A percentile compares a stretch with the other conserved stretches of the same genome.
Conservation (phyloP, 1,139 yeast genomes). For the Yamadazyma dendronema region DNA sequence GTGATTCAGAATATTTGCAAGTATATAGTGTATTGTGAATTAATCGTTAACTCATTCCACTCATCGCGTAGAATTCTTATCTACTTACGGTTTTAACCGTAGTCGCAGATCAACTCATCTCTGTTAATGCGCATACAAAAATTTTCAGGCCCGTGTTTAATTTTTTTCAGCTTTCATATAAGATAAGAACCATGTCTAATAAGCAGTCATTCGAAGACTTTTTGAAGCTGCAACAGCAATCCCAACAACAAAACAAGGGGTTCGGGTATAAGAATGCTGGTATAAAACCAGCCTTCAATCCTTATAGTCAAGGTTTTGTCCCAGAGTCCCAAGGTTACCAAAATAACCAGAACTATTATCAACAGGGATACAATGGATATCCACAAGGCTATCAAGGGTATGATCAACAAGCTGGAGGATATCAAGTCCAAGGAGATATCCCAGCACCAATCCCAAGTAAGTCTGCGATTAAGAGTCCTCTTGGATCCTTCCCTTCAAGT, state of each 20-base stretch:
- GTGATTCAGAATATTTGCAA: neutral
- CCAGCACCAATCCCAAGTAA: neutral
- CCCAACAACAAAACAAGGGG: conserved; percentile 23
- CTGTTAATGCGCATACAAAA: neutral
- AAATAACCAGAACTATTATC: conserved; percentile 2
- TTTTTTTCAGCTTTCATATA: neutral
- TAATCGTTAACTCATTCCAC: too few relatives aligned
- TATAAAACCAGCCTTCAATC: conserved; percentile 10
- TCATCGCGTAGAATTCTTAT: too few relatives aligned
- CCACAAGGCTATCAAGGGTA: conserved; percentile 10
- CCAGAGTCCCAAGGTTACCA: conserved; percentile 11
- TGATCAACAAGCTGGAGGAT: conserved; percentile 1
- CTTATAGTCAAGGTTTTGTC: conserved; percentile 16
- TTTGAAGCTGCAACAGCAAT: conserved; percentile 24
- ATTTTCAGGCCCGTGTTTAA: conserved; percentile 1
- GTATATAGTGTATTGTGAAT: neutral
- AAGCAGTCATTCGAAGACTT: conserved; percentile 29
- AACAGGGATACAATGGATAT: conserved; percentile 4
- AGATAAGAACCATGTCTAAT: conserved; percentile 18
- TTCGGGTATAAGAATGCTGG: conserved; percentile 24
- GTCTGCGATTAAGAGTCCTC: conserved; percentile 8
- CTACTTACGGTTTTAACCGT: too few relatives aligned
- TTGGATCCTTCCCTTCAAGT: conserved; percentile 35
- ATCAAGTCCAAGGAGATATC: neutral
- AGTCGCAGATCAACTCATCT: neutral